phyloP scores from a whole-genome alignment of 2,329 filamentous ascomycete genomes.

The Setomelanomma holmii region DNA sequence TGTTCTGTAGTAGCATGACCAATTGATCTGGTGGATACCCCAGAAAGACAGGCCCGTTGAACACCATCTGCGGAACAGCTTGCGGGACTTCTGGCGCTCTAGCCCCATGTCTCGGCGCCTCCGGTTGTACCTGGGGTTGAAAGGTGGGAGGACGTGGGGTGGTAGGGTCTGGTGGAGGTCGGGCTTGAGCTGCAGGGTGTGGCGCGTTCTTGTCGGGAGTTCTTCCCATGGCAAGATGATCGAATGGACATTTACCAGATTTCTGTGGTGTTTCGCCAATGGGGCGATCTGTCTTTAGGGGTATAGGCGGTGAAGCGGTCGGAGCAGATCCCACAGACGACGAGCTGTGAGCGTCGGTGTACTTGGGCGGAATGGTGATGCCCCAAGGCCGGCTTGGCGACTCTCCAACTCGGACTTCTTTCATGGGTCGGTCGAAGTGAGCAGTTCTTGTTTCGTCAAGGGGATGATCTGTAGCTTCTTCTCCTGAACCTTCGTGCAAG shows the following conservation, averaged over 20 bases:
- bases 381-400: conserved; percentile 94
- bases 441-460: conserved; percentile 69
- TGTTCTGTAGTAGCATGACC: conserved; percentile 44
- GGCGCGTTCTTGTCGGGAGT: conserved; percentile 9
- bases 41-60: conserved; percentile 93
- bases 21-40: conserved; percentile 67
- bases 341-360: conserved; percentile 49
- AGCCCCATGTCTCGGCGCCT: conserved; percentile 6
- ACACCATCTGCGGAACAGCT: conserved; percentile 73
- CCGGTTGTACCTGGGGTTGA: conserved; percentile 12
- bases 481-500: conserved; percentile 50
- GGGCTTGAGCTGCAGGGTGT: conserved; percentile 14
- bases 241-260: conserved; percentile 46
- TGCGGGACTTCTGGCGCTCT: conserved; percentile 21
- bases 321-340: conserved; percentile 50
- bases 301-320: conserved; percentile 58
- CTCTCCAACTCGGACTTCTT: conserved; percentile 91
- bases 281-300: conserved; percentile 52
- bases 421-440: conserved; percentile 83
- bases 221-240: conserved; percentile 37
- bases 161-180: conserved; percentile 18
- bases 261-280: conserved; percentile 36
- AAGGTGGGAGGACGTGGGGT: conserved; percentile 16
- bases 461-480: conserved; percentile 48
- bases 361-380: conserved; percentile 75